A percentile compares a stretch with the other conserved stretches of the same genome.
These are phyloP conservation scores for Porogramme epimiltina DNA, from an alignment of 1,284 basidiomycete genomes.

Conservation along the genomic window DNA sequence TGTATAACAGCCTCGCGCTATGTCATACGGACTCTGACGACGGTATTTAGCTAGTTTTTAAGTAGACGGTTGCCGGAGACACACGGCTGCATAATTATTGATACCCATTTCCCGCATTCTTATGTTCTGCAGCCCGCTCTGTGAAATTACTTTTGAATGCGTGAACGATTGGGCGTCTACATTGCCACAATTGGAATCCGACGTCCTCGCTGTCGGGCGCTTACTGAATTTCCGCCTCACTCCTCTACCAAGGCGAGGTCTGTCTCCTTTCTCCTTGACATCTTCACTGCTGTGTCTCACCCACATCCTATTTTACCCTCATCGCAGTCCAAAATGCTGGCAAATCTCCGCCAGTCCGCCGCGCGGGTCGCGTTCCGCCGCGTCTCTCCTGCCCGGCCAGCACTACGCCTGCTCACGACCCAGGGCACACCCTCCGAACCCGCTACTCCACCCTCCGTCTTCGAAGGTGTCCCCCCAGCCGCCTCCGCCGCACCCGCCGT, in stretches of 20 bases:
- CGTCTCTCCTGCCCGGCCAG: slow-evolving; percentile 4
- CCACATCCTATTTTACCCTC: background rate
- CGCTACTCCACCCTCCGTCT: slow-evolving; percentile 1
- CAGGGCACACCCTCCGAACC: slow-evolving; percentile 7
- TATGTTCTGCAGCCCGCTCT: too few relatives aligned
- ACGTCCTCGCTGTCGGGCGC: background rate
- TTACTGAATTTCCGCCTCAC: background rate
- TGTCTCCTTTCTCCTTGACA: background rate
- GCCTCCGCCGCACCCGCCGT: background rate
- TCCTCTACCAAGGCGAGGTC: too few relatives aligned
- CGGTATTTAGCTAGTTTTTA: background rate
- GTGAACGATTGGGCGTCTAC: too few relatives aligned
- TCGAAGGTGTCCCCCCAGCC: background rate
- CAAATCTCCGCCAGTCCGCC: slow-evolving; percentile 9
- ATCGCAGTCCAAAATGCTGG: slow-evolving; percentile 8
- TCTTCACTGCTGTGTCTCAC: too few relatives aligned
- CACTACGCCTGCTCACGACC: slow-evolving; percentile 6
- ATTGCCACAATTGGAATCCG: background rate
- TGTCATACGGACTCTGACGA: background rate
- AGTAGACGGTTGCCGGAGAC: background rate
- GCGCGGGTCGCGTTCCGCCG: slow-evolving; percentile 11
- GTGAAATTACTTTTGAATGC: too few relatives aligned
- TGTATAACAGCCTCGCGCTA: background rate
- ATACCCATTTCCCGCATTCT: too few relatives aligned
- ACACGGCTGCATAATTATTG: too few relatives aligned